Evolutionary conservation across 805 yeast species (phyloP).

Genomic region (Dipodascopsis uninucleata): DNA sequence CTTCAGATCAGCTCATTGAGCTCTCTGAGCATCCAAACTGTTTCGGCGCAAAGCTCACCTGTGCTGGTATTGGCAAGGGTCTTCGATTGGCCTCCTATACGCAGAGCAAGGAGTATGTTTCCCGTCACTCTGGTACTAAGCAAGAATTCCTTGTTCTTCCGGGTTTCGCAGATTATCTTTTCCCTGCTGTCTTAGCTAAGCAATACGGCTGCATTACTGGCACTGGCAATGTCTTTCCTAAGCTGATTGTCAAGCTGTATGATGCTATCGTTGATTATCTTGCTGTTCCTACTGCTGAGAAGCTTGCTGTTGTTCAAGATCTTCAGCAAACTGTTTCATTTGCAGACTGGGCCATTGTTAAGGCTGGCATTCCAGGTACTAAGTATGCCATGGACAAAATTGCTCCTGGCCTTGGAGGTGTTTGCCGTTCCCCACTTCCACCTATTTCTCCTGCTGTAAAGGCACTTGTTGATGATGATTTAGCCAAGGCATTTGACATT

Average conservation of each 20-base stretch:
- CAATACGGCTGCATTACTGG: conserved; percentile 53
- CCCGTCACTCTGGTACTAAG: conserved; percentile 29
- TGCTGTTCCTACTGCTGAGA: conserved; percentile 19
- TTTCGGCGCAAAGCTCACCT: conserved; percentile 39
- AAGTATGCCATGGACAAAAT: conserved; percentile 26
- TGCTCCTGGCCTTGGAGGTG: conserved; percentile 23
- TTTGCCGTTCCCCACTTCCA: conserved; percentile 21
- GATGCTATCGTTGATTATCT: conserved; percentile 14
- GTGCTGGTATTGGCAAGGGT: conserved; percentile 47
- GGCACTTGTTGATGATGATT: conserved; percentile 8
- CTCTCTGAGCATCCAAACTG: conserved; percentile 42
- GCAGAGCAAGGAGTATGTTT: conserved; percentile 35
- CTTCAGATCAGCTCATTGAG: conserved; percentile 40
- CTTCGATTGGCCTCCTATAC: conserved; percentile 43
- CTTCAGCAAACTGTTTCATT: conserved; percentile 45
- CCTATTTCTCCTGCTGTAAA: conserved; percentile 14
- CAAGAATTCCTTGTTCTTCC: conserved; percentile 45
- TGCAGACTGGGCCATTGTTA: conserved; percentile 42
- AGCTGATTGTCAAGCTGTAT: conserved; percentile 42
- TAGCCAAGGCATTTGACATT: conserved; percentile 12
- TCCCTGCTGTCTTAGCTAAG: conserved; percentile 49
- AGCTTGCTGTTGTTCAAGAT: conserved; percentile 39
- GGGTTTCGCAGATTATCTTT: conserved; percentile 50
- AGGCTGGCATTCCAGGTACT: conserved; percentile 28
- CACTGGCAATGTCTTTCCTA: conserved; percentile 52